Conservation (phyloP, 2,329 filamentous ascomycete species). For the Sclerotiophoma versabilis region DNA sequence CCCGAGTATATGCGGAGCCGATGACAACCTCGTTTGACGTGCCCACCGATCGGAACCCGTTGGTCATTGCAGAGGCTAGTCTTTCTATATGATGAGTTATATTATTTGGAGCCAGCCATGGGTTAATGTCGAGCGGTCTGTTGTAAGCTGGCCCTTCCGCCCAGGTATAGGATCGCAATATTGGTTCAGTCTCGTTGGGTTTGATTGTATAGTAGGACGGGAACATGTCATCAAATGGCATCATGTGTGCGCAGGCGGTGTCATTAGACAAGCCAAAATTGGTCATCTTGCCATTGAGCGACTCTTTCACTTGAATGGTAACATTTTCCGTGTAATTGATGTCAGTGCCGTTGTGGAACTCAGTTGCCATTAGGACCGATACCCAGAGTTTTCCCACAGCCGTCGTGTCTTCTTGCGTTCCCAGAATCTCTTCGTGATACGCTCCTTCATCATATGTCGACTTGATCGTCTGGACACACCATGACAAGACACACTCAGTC, state of each 20-base stretch:
- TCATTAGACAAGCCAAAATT: constrained; percentile 16
- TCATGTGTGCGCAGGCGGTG: background rate
- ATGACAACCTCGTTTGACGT: background rate
- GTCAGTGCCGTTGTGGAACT: background rate
- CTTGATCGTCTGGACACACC: constrained; percentile 39
- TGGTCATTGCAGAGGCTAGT: constrained; percentile 29
- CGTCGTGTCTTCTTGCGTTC: constrained; percentile 6
- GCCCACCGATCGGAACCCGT: constrained; percentile 21
- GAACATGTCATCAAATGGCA: constrained; percentile 29
- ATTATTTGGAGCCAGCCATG: constrained; percentile 30
- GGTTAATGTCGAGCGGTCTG: constrained; percentile 13
- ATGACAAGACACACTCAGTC: constrained; percentile 34
- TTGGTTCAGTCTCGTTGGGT: background rate
- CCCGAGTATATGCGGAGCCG: constrained; percentile 19
- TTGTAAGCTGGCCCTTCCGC: background rate
- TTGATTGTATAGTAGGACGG: constrained; percentile 25
- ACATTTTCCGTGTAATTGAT: background rate
- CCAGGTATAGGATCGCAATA: constrained; percentile 9
- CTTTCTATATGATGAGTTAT: constrained; percentile 29
- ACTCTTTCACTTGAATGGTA: constrained; percentile 1
- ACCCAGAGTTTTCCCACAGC: constrained; percentile 20
- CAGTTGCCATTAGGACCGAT: background rate
- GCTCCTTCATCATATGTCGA: constrained; percentile 26
- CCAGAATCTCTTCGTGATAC: constrained; percentile 28
- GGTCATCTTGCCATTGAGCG: background rate